Conservation (phyloP, 345 rosid species). For the Eucalyptus urophylla region DNA sequence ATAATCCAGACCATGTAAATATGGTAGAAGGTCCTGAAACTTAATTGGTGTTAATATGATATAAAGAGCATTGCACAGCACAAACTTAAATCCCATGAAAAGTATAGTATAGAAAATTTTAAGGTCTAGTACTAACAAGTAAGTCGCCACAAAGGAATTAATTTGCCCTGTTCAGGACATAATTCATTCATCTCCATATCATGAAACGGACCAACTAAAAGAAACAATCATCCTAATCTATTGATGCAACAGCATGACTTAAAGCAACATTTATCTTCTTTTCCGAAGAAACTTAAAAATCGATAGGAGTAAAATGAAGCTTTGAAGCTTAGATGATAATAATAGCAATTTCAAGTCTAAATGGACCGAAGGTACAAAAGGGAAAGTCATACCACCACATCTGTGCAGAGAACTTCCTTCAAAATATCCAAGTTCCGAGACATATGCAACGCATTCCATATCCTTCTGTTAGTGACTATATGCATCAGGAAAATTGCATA, state of each 20-base stretch:
- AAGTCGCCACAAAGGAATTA: not conserved
- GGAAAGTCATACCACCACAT: conserved; percentile 7
- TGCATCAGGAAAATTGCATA: conserved; percentile 11
- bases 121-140: not conserved
- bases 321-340: not conserved
- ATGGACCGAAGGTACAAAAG: not conserved
- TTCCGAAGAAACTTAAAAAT: not conserved
- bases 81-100: not conserved
- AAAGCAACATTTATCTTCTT: too few species aligned
- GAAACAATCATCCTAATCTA: too few species aligned
- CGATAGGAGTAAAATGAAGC: not conserved
- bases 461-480: conserved; percentile 12
- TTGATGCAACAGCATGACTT: too few species aligned
- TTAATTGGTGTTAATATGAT: not conserved
- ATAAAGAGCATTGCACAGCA: not conserved
- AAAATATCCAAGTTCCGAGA: conserved; percentile 1
- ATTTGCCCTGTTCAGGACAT: not conserved
- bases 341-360: not conserved
- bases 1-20: not conserved
- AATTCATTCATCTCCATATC: not conserved
- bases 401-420: conserved; percentile 1
- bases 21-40: too few species aligned
- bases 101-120: not conserved
- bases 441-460: conserved; percentile 23
- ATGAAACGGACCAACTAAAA: not conserved